Base-by-base conservation (phyloP, 2,329 filamentous ascomycete genomes). In the Scorias spongiosa region DNA sequence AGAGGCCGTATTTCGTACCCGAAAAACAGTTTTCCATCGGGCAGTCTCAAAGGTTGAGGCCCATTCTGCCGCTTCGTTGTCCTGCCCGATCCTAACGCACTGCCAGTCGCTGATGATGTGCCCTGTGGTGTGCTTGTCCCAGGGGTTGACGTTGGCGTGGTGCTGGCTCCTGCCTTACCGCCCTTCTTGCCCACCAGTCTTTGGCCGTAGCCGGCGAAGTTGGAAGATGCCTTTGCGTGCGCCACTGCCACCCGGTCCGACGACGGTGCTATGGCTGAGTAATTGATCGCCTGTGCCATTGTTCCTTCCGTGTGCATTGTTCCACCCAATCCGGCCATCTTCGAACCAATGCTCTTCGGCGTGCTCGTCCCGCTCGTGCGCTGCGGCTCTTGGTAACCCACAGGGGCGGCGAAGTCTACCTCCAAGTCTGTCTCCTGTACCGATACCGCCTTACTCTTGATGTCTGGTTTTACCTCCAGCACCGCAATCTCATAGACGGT, bases 271-370 rank as follows among this genome's bases (percentile, higher is more conserved):
- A 98, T 93, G 29, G 87, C 76, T 42, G 78, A 76, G 64, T 96
- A 98, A 69, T 95, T 95, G 69, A 98, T 96, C n/a, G 86, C 78
- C 56, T 94, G 86, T 0, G 91, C 88, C 91, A 98, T 98, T 48
- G 81, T 88, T 10, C 91, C 91, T 55, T 93, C 84, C 48, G 72
- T 78, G 62, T 93, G 87, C 18, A 95, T 63, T 12, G 82, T 66
- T 4, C 88, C 85, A 26, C 86, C 83, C 50, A 68, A 66, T 1
- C 75, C 68, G 7, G 81, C 80, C 47, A 60, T 59, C 39, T 51
- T 51, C n/a, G 50, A 51, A 65, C 69, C 52, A 28, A 59, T 53
- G 55, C 82, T 91, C 42, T 80, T 70, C 1, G 88, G 87, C 12
- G 88, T 94, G 64, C 80, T 89, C 14, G 86, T 88, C n/a, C 88